Percentiles rank a stretch among this genome's conserved stretches.
Evolutionary conservation across 1,284 basidiomycete species (phyloP).

Genomic region (Cutaneotrichosporon dermatis): DNA sequence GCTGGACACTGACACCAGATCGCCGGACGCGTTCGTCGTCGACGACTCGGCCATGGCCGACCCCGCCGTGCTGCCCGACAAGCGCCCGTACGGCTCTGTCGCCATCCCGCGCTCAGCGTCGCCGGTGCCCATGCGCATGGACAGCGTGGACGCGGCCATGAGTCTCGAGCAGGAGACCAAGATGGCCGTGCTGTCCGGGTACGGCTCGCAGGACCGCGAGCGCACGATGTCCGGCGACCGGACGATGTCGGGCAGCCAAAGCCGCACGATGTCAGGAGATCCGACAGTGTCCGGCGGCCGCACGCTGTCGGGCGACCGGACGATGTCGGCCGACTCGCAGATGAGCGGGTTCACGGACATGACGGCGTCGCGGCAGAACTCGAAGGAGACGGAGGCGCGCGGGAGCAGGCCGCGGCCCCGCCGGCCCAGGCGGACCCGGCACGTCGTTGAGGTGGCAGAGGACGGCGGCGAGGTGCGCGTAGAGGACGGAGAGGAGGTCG

Average conservation of each 20-base stretch:
- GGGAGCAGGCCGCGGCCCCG: neutral
- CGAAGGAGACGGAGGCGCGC: neutral
- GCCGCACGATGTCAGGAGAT: too few relatives aligned
- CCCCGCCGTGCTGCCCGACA: neutral
- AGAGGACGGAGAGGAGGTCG: neutral
- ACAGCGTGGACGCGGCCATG: neutral
- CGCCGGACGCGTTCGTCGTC: neutral
- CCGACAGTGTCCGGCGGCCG: too few relatives aligned
- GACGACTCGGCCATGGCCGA: neutral
- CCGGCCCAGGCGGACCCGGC: neutral
- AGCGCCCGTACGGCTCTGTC: neutral
- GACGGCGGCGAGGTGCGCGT: neutral
- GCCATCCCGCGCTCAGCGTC: neutral
- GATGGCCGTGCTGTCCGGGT: neutral
- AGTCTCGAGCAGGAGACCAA: neutral
- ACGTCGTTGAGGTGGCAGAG: neutral
- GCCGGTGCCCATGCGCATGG: neutral
- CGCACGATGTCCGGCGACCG: neutral
- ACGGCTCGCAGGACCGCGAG: neutral
- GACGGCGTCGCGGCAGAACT: neutral
- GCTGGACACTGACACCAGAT: neutral
- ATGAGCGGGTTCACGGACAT: neutral
- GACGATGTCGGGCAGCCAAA: neutral
- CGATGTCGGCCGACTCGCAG: neutral
- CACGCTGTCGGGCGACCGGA: neutral